phyloP scores from a whole-genome alignment of 495 filamentous ascomycete species.

The Polyplosphaeria fusca region DNA sequence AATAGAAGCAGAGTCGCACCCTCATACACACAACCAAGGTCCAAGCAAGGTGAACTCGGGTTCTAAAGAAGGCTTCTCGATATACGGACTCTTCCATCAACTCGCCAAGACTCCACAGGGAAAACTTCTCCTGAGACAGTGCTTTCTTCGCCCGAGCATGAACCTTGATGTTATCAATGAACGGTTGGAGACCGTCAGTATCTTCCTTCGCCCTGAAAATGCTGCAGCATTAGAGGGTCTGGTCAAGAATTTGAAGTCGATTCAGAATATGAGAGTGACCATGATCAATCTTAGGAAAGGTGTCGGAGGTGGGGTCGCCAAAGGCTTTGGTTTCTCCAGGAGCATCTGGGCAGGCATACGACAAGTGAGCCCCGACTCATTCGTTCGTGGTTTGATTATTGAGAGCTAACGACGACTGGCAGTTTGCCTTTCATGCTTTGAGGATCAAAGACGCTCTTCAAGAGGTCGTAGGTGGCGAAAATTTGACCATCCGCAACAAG shows the following conservation, averaged over 20 bases:
- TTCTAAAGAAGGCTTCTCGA: slow-evolving; percentile 82
- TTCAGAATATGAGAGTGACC: slow-evolving; percentile 74
- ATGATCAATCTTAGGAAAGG: slow-evolving; percentile 74
- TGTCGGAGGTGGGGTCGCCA: slow-evolving; percentile 57
- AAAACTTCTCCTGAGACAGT: slow-evolving; percentile 68
- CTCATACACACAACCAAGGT: slow-evolving; percentile 78
- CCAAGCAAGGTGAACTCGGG: slow-evolving; percentile 63
- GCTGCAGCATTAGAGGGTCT: slow-evolving; percentile 53
- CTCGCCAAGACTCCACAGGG: slow-evolving; percentile 82
- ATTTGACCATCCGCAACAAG: slow-evolving; percentile 56
- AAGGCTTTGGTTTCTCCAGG: slow-evolving; percentile 56
- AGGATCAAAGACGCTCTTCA: slow-evolving; percentile 64
- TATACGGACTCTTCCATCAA: slow-evolving; percentile 78
- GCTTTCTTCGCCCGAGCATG: slow-evolving; percentile 78
- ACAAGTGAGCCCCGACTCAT: slow-evolving; percentile 17
- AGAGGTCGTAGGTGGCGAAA: slow-evolving; percentile 57
- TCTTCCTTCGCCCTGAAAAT: slow-evolving; percentile 72
- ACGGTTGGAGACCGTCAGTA: slow-evolving; percentile 65
- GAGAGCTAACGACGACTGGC: neutral
- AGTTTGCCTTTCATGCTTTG: slow-evolving; percentile 66
- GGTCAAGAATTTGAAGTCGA: slow-evolving; percentile 61
- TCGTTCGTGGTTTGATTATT: neutral
- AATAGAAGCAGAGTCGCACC: slow-evolving; percentile 77
- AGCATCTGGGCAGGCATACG: slow-evolving; percentile 65
- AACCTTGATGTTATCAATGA: slow-evolving; percentile 66